phyloP scores from a whole-genome alignment of 306 rosid genomes.

The Rosa persica region DNA sequence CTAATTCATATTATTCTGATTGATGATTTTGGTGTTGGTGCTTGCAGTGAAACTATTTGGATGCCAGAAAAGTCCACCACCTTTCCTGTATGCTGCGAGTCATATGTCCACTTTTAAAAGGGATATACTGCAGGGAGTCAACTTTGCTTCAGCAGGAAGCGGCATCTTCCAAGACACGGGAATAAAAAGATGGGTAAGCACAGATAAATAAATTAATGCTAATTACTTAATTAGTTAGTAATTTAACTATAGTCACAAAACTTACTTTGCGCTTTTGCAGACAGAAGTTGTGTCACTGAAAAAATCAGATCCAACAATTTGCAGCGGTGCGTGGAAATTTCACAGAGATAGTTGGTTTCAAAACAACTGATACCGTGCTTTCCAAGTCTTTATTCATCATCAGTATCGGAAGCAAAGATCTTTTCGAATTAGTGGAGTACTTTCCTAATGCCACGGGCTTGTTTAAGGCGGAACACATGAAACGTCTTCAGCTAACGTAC shows the following conservation, averaged over 20 bases:
- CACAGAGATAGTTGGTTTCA: constrained; percentile 15
- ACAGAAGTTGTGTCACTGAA: constrained; percentile 31
- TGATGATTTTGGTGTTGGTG: neutral
- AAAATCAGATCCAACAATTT: constrained; percentile 47
- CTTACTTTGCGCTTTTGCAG: constrained; percentile 22
- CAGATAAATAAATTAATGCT: neutral
- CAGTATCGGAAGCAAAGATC: constrained; percentile 48
- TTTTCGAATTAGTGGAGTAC: constrained; percentile 14
- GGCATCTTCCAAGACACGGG: constrained; percentile 49
- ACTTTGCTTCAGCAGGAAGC: constrained; percentile 56
- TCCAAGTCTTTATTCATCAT: constrained; percentile 44
- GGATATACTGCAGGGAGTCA: constrained; percentile 35
- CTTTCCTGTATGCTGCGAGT: constrained; percentile 32
- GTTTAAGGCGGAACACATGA: constrained; percentile 10
- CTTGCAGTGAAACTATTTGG: constrained; percentile 39
- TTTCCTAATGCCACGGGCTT: neutral
- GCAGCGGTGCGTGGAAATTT: constrained; percentile 26
- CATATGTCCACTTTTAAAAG: constrained; percentile 20
- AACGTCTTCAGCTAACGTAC: constrained; percentile 12
- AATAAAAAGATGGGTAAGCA: neutral
- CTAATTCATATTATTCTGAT: neutral
- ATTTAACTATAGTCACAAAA: neutral
- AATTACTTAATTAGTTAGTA: neutral
- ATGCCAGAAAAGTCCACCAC: constrained; percentile 43
- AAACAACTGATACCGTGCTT: constrained; percentile 6